Conservation (phyloP, 2,329 filamentous ascomycete genomes). For the Epichloe hybrida region DNA sequence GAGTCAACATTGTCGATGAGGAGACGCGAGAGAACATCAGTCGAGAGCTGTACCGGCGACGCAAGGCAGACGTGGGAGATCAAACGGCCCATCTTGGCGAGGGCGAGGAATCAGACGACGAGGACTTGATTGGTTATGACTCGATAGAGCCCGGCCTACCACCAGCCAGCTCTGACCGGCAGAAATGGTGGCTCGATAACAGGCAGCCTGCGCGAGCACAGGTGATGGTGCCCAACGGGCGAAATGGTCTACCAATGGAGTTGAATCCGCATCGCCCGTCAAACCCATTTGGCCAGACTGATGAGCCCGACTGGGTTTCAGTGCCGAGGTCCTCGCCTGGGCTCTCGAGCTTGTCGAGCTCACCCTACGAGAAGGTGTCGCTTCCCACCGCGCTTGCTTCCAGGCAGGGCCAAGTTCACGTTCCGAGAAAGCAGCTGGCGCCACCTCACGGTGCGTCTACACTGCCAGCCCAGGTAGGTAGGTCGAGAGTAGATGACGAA, state of each 20-base stretch:
- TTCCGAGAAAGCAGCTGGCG: constrained; percentile 34
- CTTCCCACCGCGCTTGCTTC: constrained; percentile 31
- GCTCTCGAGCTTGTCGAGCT: constrained; percentile 44
- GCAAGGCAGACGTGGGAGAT: constrained; percentile 49
- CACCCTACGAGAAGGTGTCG: constrained; percentile 44
- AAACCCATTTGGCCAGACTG: constrained; percentile 66
- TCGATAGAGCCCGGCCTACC: constrained; percentile 67
- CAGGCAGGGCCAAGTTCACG: constrained; percentile 27
- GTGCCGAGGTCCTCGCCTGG: constrained; percentile 42
- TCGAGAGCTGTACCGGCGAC: constrained; percentile 58
- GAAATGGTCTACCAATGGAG: constrained; percentile 38
- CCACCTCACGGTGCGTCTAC: constrained; percentile 34
- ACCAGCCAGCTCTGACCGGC: constrained; percentile 52
- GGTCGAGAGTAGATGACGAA: constrained; percentile 30
- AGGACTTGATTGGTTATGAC: constrained; percentile 70
- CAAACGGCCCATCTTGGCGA: constrained; percentile 40
- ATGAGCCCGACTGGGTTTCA: constrained; percentile 76
- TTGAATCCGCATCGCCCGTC: constrained; percentile 62
- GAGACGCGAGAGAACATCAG: constrained; percentile 57
- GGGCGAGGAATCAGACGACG: constrained; percentile 52
- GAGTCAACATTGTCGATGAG: constrained; percentile 70
- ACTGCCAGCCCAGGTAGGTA: constrained; percentile 32
- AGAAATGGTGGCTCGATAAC: constrained; percentile 59
- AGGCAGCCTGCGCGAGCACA: constrained; percentile 63
- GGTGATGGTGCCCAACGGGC: constrained; percentile 46